phyloP scores from a whole-genome alignment of 2,329 filamentous ascomycete species.

The Cladophialophora psammophila region DNA sequence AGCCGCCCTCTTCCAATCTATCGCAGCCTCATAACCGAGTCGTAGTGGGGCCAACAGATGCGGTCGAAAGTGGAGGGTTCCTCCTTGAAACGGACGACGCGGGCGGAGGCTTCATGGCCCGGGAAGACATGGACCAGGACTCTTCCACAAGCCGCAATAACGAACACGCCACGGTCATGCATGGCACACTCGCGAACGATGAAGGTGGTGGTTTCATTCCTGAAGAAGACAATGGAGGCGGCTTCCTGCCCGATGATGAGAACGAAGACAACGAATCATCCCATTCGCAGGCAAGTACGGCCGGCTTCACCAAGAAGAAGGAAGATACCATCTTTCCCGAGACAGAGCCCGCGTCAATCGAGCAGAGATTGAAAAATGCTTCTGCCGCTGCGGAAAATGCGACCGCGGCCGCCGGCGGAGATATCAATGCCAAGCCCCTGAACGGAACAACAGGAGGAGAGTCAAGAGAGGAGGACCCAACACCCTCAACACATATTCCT shows the following conservation, averaged over 20 bases:
- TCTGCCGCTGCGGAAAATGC: slow-evolving; percentile 11
- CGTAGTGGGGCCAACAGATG: background rate
- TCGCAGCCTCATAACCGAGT: background rate
- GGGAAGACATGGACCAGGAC: slow-evolving; percentile 4
- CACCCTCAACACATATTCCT: background rate
- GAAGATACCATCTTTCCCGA: background rate
- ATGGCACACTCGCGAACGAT: slow-evolving; percentile 26
- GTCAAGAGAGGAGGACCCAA: background rate
- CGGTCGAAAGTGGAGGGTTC: background rate
- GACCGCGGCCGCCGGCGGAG: background rate
- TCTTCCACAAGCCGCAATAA: background rate
- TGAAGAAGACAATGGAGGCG: slow-evolving; percentile 34
- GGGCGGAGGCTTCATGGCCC: slow-evolving; percentile 34
- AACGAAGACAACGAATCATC: slow-evolving; percentile 24
- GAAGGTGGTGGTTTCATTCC: slow-evolving; percentile 55
- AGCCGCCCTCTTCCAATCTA: background rate
- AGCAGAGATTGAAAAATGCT: background rate
- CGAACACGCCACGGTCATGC: background rate
- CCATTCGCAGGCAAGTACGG: slow-evolving; percentile 27
- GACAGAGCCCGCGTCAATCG: background rate
- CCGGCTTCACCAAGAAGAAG: background rate
- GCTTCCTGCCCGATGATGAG: slow-evolving; percentile 38
- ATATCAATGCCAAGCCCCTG: slow-evolving; percentile 6
- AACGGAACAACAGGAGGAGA: background rate
- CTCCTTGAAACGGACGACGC: slow-evolving; percentile 8